A percentile compares a stretch with the other conserved stretches of the same genome.
Conservation (phyloP, 2,329 filamentous ascomycete genomes). For the Cercospora brassicicola region DNA sequence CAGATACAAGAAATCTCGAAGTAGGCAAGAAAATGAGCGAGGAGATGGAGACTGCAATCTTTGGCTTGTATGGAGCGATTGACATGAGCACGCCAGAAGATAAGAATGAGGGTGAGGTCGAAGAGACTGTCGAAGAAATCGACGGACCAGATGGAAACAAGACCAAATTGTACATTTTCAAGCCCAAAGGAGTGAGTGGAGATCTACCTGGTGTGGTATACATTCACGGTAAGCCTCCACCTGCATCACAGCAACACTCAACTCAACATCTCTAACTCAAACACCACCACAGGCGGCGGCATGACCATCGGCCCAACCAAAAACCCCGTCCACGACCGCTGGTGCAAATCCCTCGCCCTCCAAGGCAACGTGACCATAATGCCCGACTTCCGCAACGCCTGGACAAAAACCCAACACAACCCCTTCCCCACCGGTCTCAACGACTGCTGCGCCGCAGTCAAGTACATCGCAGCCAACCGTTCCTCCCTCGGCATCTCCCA, state of each 20-base stretch:
- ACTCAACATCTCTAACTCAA: conserved; percentile 5
- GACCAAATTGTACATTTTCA: conserved; percentile 26
- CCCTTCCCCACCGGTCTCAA: conserved; percentile 38
- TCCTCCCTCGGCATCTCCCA: conserved; percentile 29
- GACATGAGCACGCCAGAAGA: conserved; percentile 19
- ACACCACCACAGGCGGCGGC: conserved; percentile 27
- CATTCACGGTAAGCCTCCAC: conserved; percentile 28
- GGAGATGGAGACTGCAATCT: background rate
- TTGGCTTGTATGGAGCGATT: conserved; percentile 1
- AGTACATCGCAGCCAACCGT: conserved; percentile 30
- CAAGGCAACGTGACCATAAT: conserved; percentile 30
- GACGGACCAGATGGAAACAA: conserved; percentile 26
- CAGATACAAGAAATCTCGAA: conserved; percentile 6
- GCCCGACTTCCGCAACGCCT: conserved; percentile 40
- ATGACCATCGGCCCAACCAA: conserved; percentile 29
- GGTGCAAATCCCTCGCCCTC: conserved; percentile 31
- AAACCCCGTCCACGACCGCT: conserved; percentile 32
- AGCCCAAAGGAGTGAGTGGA: conserved; percentile 14
- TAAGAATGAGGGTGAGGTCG: conserved; percentile 20
- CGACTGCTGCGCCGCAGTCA: conserved; percentile 33
- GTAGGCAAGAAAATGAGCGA: background rate
- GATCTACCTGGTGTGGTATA: conserved; percentile 28
- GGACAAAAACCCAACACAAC: conserved; percentile 28
- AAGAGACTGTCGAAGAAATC: conserved; percentile 13
- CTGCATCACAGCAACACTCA: background rate